Evolutionary conservation across 2,329 filamentous ascomycete genomes (phyloP), one percentile per base, ranked within the genome.

Genomic region (Dichotomopilus funicola): DNA sequence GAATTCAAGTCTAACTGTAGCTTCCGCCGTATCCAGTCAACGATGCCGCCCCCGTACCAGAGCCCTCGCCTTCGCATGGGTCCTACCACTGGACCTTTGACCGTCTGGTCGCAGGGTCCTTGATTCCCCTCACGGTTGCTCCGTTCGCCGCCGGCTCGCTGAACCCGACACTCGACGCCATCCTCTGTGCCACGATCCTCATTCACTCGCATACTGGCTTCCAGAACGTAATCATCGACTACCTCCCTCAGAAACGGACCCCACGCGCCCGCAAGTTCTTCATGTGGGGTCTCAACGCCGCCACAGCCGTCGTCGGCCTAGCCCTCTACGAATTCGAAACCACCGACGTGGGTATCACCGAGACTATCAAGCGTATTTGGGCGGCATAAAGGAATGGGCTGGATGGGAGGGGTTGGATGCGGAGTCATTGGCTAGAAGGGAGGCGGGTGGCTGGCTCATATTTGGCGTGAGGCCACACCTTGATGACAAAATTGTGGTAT

Each of bases 51-150:
- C 83, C 82, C 41, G 73, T 96, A 31, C 91, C 91, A 46, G 70
- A 81, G 27, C 75, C 89, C 52, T 83, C 81, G 64, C 85, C 92
- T 43, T 78, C 84, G 54, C 89, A 99, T 76, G 94, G 94, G 66
- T 95, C 88, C 73, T 99, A 97, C 79, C 94, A 99, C 82, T 99
- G 94, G 94, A 89, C 88, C 58, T 96, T 96, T 68, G 94, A 99
- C 80, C 91, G 89, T 69, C 71, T 90, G 55, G 76, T 97, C 65
- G 86, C 90, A 55, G 86, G 83, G 55, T 87, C 84, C 54, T 83
- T 99, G 59, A 77, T 99, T 59, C 95, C 94, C 50, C 78, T 99
- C 62, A 90, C 87, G 61, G 79, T 97, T 63, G 87, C 91, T 41
- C 94, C 94, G 61, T 99, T 99, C 74, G 91, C 91, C 59, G 86